A percentile compares a stretch with the other conserved stretches of the same genome.
Evolutionary conservation across 176 grass and related monocot genomes (phyloP).

Genomic region (Raddia distichophylla): DNA sequence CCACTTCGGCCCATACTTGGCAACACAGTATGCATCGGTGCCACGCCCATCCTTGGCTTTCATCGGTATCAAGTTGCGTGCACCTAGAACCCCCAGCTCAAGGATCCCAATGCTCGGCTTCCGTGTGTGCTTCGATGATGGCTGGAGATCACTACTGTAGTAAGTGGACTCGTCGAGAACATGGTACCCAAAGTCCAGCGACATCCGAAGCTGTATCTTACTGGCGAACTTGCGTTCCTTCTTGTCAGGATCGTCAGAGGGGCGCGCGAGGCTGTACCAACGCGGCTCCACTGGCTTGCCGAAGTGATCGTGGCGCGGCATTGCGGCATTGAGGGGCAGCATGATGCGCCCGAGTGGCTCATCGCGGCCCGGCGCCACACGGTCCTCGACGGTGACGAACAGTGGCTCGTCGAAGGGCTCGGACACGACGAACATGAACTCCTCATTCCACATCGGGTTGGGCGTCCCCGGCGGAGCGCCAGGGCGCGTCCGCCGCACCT

Average conservation of each 20-base stretch:
- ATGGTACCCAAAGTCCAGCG: conserved; percentile 79
- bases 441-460: conserved; percentile 90
- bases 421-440: conserved; percentile 88
- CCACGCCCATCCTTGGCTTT: conserved; percentile 71
- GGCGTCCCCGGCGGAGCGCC: conserved; percentile 45
- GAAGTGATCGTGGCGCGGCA: conserved; percentile 69
- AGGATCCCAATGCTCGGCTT: conserved; percentile 88
- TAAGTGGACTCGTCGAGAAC: conserved; percentile 94
- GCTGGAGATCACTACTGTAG: conserved; percentile 95
- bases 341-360: conserved; percentile 73
- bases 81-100: conserved; percentile 81
- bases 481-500: conserved; percentile 70
- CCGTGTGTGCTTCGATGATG: conserved; percentile 59
- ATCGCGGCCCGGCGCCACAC: conserved; percentile 64
- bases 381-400: conserved; percentile 80
- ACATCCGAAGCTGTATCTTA: conserved; percentile 83
- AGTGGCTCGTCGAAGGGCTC: conserved; percentile 88
- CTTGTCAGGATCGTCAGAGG: conserved; percentile 67
- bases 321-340: conserved; percentile 47
- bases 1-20: conserved; percentile 91
- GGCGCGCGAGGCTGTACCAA: conserved; percentile 71
- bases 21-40: conserved; percentile 91
- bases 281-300: conserved; percentile 65
- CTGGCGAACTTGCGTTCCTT: conserved; percentile 83
- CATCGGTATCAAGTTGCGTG: conserved; percentile 78